phyloP scores from a whole-genome alignment of 1,284 basidiomycete species.

The Austroboletus novae-zelandiae region DNA sequence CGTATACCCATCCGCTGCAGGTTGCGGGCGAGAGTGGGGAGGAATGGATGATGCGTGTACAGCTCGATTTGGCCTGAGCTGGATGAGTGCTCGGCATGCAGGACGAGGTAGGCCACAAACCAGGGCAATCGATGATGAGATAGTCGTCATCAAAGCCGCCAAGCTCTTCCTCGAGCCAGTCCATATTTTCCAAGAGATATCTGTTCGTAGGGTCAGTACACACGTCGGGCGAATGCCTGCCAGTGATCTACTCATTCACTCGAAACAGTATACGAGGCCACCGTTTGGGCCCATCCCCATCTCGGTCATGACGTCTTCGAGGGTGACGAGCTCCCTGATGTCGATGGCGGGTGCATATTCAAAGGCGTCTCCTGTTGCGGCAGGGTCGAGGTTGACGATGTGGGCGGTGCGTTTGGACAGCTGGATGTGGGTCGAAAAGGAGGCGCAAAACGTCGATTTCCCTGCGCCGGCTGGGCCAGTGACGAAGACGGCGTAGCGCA shows the following conservation, averaged over 20 bases:
- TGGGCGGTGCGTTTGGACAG: constrained; percentile 84
- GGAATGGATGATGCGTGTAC: constrained; percentile 97
- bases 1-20: constrained; percentile 73
- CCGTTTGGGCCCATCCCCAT: constrained; percentile 97
- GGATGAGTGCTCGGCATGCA: constrained; percentile 12
- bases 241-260: constrained; percentile 72
- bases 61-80: constrained; percentile 91
- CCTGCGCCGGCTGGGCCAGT: constrained; percentile 96
- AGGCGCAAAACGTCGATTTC: constrained; percentile 92
- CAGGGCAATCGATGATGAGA: constrained; percentile 97
- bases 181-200: constrained; percentile 95
- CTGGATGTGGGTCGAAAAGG: constrained; percentile 89
- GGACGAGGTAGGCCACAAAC: constrained; percentile 40
- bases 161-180: constrained; percentile 98
- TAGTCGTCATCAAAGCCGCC: constrained; percentile 97
- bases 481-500: constrained; percentile 89
- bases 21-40: constrained; percentile 82
- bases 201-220: constrained; percentile 40
- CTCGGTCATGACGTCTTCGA: constrained; percentile 97
- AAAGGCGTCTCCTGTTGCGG: constrained; percentile 83
- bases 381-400: constrained; percentile 97
- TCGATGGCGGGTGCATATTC: constrained; percentile 94
- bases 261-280: constrained; percentile 97
- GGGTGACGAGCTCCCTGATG: constrained; percentile 89
- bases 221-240: background rate